Conservation (phyloP, 495 filamentous ascomycete genomes). For the Amniculicola lignicola region DNA sequence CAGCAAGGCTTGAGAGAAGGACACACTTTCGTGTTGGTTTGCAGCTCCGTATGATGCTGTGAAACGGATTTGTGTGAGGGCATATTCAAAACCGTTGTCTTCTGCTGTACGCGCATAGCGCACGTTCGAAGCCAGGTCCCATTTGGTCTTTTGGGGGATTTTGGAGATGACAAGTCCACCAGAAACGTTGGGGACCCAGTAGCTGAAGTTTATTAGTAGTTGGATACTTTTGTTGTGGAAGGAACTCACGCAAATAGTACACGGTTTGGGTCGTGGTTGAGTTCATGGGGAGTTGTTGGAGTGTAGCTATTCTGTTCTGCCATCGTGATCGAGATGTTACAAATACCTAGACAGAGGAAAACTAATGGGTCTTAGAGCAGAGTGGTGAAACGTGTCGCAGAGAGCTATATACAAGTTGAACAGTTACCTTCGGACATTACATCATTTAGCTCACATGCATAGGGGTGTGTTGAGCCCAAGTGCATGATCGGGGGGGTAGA, state of each 20-base stretch:
- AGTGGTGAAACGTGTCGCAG: too few relatives aligned
- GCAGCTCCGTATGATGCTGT: neutral
- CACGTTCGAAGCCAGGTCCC: neutral
- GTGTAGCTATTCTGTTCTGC: neutral
- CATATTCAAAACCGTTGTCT: neutral
- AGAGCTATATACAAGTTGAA: too few relatives aligned
- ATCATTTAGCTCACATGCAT: too few relatives aligned
- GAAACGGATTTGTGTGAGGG: neutral
- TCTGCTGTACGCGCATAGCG: too few relatives aligned
- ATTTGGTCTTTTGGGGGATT: neutral
- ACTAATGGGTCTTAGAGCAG: too few relatives aligned
- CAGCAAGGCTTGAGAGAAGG: slow-evolving; percentile 33
- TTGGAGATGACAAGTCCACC: neutral
- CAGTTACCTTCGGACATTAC: too few relatives aligned
- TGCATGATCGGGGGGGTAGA: too few relatives aligned
- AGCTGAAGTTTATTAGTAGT: too few relatives aligned
- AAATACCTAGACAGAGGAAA: too few relatives aligned
- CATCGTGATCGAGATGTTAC: neutral
- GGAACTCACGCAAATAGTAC: neutral
- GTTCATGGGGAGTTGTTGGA: neutral
- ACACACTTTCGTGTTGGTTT: neutral
- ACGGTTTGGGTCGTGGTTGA: neutral
- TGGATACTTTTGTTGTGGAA: too few relatives aligned
- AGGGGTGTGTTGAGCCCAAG: too few relatives aligned
- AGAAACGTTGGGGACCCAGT: neutral